A percentile compares a stretch with the other conserved stretches of the same genome.
Conservation (phyloP, 305 asterid species). For the Solanum chacoense region DNA sequence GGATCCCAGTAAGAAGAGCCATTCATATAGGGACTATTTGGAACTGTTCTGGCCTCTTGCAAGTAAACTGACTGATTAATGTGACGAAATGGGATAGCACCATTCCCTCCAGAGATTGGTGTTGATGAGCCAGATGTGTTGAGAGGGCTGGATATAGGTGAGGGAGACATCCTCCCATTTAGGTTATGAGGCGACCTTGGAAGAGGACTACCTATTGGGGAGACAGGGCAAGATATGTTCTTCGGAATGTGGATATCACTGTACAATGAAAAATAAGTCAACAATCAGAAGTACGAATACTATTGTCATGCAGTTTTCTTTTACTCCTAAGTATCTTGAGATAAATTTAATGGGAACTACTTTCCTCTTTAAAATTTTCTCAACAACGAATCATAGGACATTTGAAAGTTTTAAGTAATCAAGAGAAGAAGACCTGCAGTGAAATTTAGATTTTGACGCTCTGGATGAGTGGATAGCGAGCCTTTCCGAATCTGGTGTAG, state of each 20-base stretch:
- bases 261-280: slow-evolving; percentile 13
- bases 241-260: slow-evolving; percentile 58
- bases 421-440: slow-evolving; percentile 41
- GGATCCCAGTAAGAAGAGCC: slow-evolving; percentile 55
- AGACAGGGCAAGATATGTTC: slow-evolving; percentile 78
- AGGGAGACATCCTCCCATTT: slow-evolving; percentile 78
- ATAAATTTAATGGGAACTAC: neutral
- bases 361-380: neutral
- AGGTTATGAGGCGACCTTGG: slow-evolving; percentile 74
- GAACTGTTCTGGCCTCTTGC: slow-evolving; percentile 24
- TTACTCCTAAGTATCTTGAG: neutral
- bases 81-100: slow-evolving; percentile 47
- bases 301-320: neutral
- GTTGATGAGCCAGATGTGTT: slow-evolving; percentile 85
- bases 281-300: neutral
- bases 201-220: slow-evolving; percentile 82
- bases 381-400: neutral
- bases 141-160: slow-evolving; percentile 82
- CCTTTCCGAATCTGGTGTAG: slow-evolving; percentile 47
- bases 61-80: slow-evolving; percentile 35
- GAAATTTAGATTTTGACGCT: slow-evolving; percentile 50
- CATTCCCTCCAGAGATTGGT: slow-evolving; percentile 61
- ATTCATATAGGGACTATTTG: neutral
- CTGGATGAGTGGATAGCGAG: slow-evolving; percentile 72
- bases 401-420: neutral